Percentiles rank a stretch among this genome's conserved stretches.
Evolutionary conservation across 768 basidiomycete species (phyloP).

Genomic region (Erythrobasidium yunnanense): DNA sequence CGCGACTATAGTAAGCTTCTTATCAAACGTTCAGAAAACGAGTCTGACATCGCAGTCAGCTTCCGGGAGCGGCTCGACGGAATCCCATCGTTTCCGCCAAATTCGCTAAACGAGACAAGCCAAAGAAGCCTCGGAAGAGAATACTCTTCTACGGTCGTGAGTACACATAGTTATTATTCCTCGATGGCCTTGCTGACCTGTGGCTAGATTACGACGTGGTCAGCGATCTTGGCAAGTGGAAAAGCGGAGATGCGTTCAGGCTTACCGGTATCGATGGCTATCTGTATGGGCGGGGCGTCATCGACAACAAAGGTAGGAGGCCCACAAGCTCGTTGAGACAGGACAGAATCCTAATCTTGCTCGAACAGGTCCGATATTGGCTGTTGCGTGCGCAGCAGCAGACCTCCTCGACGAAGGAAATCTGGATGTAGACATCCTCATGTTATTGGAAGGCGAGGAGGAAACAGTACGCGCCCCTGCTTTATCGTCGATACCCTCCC

Average conservation of each 20-base stretch:
- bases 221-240: slow-evolving; percentile 51
- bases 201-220: slow-evolving; percentile 81
- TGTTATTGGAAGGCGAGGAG: slow-evolving; percentile 92
- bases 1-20: slow-evolving; percentile 52
- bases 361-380: slow-evolving; percentile 65
- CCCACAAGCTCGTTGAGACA: not conserved
- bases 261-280: slow-evolving; percentile 76
- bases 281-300: slow-evolving; percentile 74
- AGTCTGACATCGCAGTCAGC: slow-evolving; percentile 43
- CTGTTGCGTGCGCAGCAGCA: slow-evolving; percentile 78
- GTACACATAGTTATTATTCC: not conserved
- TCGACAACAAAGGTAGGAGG: slow-evolving; percentile 62
- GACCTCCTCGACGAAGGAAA: slow-evolving; percentile 60
- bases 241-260: slow-evolving; percentile 76
- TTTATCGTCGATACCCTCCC: not conserved
- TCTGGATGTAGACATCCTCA: slow-evolving; percentile 73
- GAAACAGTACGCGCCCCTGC: slow-evolving; percentile 48
- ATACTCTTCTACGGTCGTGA: slow-evolving; percentile 79
- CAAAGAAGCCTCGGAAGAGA: slow-evolving; percentile 49
- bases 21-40: not conserved
- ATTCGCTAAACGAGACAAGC: slow-evolving; percentile 61
- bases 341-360: not conserved
- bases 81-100: slow-evolving; percentile 85
- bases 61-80: slow-evolving; percentile 61
- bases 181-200: not conserved